Evolutionary conservation across 768 basidiomycete species (phyloP).

Genomic region (Goffeauzyma gilvescens): DNA sequence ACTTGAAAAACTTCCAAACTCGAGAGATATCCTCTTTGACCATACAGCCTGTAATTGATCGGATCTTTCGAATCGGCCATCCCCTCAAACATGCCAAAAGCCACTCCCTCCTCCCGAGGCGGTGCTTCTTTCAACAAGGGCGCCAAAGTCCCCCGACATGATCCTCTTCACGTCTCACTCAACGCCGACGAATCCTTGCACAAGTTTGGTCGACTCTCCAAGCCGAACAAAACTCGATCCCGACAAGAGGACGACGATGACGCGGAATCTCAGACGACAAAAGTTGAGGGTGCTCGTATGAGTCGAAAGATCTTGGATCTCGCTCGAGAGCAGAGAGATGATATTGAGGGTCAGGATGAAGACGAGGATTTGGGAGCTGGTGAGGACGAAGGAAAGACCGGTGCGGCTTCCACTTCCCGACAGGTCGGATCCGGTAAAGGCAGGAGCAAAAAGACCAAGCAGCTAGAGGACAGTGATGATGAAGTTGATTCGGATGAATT

Average conservation of each 20-base stretch:
- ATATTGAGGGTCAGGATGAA: conserved; percentile 39
- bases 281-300: conserved; percentile 35
- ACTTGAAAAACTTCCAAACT: not conserved
- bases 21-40: not conserved
- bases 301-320: conserved; percentile 78
- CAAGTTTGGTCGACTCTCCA: conserved; percentile 55
- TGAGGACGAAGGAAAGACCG: conserved; percentile 27
- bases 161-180: conserved; percentile 70
- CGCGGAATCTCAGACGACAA: conserved; percentile 38
- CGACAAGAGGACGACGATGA: conserved; percentile 45
- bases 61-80: too few relatives aligned
- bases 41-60: too few relatives aligned
- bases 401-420: not conserved
- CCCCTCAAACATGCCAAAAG: conserved; percentile 9
- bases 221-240: conserved; percentile 31
- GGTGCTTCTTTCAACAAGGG: too few relatives aligned
- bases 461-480: conserved; percentile 8
- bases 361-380: conserved; percentile 17
- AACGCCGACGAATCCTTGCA: conserved; percentile 54
- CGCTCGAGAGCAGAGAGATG: conserved; percentile 80
- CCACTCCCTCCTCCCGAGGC: conserved; percentile 8
- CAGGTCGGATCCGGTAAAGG: too few relatives aligned
- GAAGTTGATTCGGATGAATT: conserved; percentile 23
- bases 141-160: conserved; percentile 41
- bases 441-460: too few relatives aligned